A percentile compares a stretch with the other conserved stretches of the same genome.
These are phyloP conservation scores for Colletotrichum sp. DNA, from an alignment of 2,329 filamentous ascomycete genomes.

Conservation along the genomic window DNA sequence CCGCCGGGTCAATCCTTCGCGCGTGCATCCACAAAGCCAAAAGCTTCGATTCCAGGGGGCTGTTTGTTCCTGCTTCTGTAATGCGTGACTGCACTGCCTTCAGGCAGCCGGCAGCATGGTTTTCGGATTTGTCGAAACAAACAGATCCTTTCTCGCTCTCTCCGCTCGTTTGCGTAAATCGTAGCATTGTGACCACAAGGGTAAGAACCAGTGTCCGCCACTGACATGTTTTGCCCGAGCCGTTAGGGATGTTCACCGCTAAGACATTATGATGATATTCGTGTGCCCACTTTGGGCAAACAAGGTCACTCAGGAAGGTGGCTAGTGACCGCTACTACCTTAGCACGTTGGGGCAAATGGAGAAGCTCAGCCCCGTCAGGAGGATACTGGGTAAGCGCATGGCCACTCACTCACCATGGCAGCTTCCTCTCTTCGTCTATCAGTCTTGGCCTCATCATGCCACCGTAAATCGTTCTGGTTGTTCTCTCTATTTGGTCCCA, in stretches of 20 bases:
- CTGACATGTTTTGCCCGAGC: neutral
- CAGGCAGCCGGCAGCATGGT: neutral
- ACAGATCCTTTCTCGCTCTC: neutral
- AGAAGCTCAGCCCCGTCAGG: neutral
- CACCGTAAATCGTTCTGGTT: no score
- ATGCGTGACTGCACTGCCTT: neutral
- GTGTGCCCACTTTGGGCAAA: neutral
- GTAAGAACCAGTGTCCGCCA: neutral
- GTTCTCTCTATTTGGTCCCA: neutral
- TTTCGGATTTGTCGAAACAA: neutral
- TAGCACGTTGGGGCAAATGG: neutral
- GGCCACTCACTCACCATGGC: no score
- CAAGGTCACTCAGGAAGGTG: neutral
- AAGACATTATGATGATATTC: neutral
- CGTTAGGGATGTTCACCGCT: neutral
- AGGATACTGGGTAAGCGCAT: neutral
- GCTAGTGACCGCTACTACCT: neutral
- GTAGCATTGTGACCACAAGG: neutral
- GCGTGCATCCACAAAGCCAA: neutral
- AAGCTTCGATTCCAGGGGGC: neutral
- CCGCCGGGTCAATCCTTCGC: neutral
- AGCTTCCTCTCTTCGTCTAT: no score
- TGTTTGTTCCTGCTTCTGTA: neutral
- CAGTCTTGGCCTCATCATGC: no score
- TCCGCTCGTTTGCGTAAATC: neutral